A percentile compares a stretch with the other conserved stretches of the same genome.
phyloP scores from a whole-genome alignment of 768 basidiomycete species.

The Obba rivulosa region DNA sequence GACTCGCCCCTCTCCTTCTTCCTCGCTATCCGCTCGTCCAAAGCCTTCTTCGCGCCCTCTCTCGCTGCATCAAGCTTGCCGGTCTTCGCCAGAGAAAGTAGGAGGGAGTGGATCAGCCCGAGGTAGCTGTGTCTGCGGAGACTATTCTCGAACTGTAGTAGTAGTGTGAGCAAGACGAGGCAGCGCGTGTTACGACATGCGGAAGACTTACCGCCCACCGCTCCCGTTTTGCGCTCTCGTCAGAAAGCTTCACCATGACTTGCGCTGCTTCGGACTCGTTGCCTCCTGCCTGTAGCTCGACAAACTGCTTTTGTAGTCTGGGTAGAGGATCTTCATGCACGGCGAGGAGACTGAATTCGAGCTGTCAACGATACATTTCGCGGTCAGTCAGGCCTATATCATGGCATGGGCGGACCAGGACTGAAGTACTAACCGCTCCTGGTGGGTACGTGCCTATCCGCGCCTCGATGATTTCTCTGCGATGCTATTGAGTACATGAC shows the following conservation, averaged over 20 bases:
- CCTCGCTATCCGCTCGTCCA: constrained; percentile 39
- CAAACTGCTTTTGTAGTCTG: constrained; percentile 53
- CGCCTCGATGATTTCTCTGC: constrained; percentile 76
- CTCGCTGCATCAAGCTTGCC: constrained; percentile 54
- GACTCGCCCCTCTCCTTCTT: constrained; percentile 34
- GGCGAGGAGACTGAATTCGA: constrained; percentile 90
- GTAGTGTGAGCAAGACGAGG: constrained; percentile 2
- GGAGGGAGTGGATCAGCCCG: constrained; percentile 69
- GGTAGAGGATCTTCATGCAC: constrained; percentile 81
- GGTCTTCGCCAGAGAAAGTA: constrained; percentile 68
- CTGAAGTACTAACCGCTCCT: constrained; percentile 64
- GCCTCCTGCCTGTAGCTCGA: constrained; percentile 37
- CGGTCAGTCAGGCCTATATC: neutral
- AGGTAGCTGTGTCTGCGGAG: constrained; percentile 84
- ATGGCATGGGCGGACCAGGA: neutral
- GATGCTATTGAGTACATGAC: constrained; percentile 6
- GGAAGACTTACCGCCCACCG: constrained; percentile 69
- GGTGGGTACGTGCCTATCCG: constrained; percentile 89
- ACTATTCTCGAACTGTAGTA: constrained; percentile 75
- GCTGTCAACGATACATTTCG: constrained; percentile 33
- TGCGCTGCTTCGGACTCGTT: constrained; percentile 36
- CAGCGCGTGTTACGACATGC: constrained; percentile 1
- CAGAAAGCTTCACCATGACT: constrained; percentile 48
- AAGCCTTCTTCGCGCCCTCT: constrained; percentile 36
- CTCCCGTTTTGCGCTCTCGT: constrained; percentile 71